Conservation (phyloP, 2,329 filamentous ascomycete genomes). For the Beauveria scarabaeidicola region DNA sequence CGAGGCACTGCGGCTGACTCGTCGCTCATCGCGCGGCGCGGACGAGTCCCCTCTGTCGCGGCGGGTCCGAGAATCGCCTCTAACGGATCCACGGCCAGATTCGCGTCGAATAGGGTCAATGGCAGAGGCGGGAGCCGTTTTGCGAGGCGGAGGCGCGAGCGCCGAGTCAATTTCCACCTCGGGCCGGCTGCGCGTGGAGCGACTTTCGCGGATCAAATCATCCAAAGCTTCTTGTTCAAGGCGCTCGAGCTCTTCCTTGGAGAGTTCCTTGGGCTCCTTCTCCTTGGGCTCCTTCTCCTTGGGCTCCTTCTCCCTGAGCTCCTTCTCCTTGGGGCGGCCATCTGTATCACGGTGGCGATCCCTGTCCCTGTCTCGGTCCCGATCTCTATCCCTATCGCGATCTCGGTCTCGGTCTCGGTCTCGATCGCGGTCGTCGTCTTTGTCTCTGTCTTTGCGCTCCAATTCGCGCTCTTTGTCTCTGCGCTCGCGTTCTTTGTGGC, state of each 20-base stretch:
- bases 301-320: constrained; percentile 35
- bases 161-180: constrained; percentile 50
- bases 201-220: constrained; percentile 52
- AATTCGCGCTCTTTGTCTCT: constrained; percentile 28
- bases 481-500: constrained; percentile 31
- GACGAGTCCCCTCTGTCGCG: constrained; percentile 20
- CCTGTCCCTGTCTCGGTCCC: constrained; percentile 24
- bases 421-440: constrained; percentile 22
- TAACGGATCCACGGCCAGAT: constrained; percentile 33
- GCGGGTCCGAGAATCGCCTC: constrained; percentile 26
- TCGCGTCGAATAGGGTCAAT: constrained; percentile 47
- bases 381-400: constrained; percentile 17
- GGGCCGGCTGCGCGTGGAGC: constrained; percentile 37
- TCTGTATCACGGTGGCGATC: constrained; percentile 27
- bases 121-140: constrained; percentile 45
- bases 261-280: constrained; percentile 40
- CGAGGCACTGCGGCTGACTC: constrained; percentile 26
- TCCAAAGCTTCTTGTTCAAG: constrained; percentile 51
- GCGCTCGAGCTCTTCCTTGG: constrained; percentile 48
- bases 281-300: constrained; percentile 36
- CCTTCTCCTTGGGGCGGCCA: constrained; percentile 24
- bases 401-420: constrained; percentile 26
- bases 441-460: constrained; percentile 14
- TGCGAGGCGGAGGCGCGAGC: constrained; percentile 46
- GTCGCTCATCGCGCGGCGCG: constrained; percentile 21